Evolutionary conservation across 2,329 filamentous ascomycete species (phyloP), one percentile per base, ranked within the genome.

Genomic region (Fusarium nanum): DNA sequence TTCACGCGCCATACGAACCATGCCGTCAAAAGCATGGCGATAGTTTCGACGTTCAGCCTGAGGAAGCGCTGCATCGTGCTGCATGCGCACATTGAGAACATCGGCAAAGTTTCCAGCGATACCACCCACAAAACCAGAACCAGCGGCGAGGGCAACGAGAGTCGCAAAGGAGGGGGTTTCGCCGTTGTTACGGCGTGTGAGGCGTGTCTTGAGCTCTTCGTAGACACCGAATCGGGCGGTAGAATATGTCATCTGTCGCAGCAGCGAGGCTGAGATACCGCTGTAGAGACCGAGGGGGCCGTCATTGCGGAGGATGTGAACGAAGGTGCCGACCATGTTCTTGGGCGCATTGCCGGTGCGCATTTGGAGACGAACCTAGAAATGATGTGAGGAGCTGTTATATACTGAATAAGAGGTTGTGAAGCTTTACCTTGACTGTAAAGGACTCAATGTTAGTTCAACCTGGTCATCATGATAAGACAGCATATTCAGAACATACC

Each of bases 41-140:
- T 99, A 99, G 81, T 97, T 96, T 60, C 95, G 88, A 49, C 93
- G 89, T 76, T 97, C 84, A 7, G 86, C 86, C 1, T 82, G 76
- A 1, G 94, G 92, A 2, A 98, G 88, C 1, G 93, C 89, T 4
- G 92, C 91, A 76, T 91, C 96, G 81, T 97, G 93, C 83, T 99
- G 96, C 96, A 99, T 99, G 72, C 96, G 93, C 52, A 99, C 96
- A 81, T 99, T 99, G 76, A 98, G 86, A 34, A 99, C 94, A 79
- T 99, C 96, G 71, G 94, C 95, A 5, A 94, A 94, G 82, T 98
- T 99, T 71, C 96, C 96, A 8, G 91, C 92, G 48, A 98, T 83
- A 52, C 96, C 96, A 67, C 96, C 96, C 5, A 97, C 81, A 78
- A 98, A 93, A 54, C 96, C 96, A 10, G 96, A 95, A 28, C 89